Percentiles rank a stretch among this genome's conserved stretches.
Evolutionary conservation across 2,329 filamentous ascomycete genomes (phyloP).

Genomic region (Zymoseptoria passerinii): DNA sequence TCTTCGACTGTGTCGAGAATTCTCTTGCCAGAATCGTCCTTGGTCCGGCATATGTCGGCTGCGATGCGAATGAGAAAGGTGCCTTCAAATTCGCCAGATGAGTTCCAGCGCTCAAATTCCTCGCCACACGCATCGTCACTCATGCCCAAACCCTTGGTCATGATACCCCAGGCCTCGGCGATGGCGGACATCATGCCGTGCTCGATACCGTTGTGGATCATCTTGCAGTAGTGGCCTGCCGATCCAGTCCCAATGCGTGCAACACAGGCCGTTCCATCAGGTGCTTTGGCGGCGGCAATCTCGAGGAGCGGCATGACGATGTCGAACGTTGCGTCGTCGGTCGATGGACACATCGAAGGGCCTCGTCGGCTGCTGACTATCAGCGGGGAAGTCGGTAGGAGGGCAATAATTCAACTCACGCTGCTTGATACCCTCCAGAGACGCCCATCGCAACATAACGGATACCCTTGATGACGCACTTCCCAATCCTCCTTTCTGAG

Average conservation of each 20-base stretch:
- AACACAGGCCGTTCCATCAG: constrained; percentile 52
- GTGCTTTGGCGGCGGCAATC: constrained; percentile 55
- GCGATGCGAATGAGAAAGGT: constrained; percentile 59
- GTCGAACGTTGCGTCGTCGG: constrained; percentile 49
- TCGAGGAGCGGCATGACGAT: constrained; percentile 53
- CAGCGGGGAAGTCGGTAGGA: background rate
- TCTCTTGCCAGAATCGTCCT: constrained; percentile 37
- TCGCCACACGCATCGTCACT: constrained; percentile 52
- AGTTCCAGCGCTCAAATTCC: constrained; percentile 54
- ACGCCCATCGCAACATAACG: constrained; percentile 61
- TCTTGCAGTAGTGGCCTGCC: constrained; percentile 65
- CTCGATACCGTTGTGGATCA: constrained; percentile 68
- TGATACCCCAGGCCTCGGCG: constrained; percentile 57
- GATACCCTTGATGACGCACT: constrained; percentile 50
- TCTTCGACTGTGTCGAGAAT: constrained; percentile 57
- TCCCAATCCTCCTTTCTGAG: constrained; percentile 53
- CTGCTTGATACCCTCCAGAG: constrained; percentile 61
- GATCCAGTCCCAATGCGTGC: constrained; percentile 53
- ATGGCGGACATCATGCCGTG: constrained; percentile 59
- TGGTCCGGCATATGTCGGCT: constrained; percentile 50
- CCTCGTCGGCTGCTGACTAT: constrained; percentile 40
- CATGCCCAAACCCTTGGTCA: constrained; percentile 52
- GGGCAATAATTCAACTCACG: constrained; percentile 26
- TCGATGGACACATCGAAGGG: constrained; percentile 60
- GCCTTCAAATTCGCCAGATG: constrained; percentile 47